Percentiles rank a stretch among this genome's conserved stretches.
Conservation (phyloP, 768 basidiomycete species). For the Boletus pseudo-olivaceus region DNA sequence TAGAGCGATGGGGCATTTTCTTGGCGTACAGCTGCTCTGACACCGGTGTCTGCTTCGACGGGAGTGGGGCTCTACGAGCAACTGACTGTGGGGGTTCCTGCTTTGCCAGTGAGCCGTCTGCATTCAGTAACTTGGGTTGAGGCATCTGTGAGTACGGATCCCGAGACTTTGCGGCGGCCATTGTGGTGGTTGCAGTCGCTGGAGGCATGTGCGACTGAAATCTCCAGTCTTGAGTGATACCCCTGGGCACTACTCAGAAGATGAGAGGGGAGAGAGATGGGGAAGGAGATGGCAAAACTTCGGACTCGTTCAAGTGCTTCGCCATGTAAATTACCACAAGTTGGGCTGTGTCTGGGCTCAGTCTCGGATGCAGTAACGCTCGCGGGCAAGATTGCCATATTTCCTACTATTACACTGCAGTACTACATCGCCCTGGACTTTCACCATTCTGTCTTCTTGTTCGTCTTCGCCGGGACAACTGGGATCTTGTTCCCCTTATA, state of each 20-base stretch:
- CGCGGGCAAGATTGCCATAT: not conserved
- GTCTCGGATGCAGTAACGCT: conserved; percentile 18
- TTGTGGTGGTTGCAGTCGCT: conserved; percentile 9
- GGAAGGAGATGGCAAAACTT: not conserved
- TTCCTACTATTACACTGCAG: not conserved
- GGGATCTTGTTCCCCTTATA: conserved; percentile 80
- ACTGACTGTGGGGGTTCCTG: conserved; percentile 13
- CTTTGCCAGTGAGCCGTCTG: conserved; percentile 10
- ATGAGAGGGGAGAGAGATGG: not conserved
- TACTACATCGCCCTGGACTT: not conserved
- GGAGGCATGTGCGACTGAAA: conserved; percentile 16
- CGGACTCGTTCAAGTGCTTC: conserved; percentile 1
- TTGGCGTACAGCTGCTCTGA: conserved; percentile 44
- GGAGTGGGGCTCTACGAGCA: conserved; percentile 17
- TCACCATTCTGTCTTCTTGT: conserved; percentile 73
- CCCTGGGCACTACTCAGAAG: not conserved
- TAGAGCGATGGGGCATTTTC: conserved; percentile 64
- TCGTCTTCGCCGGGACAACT: conserved; percentile 37
- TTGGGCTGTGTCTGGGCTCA: conserved; percentile 6
- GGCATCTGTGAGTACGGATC: conserved; percentile 12
- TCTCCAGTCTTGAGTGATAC: not conserved
- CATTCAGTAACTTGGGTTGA: conserved; percentile 11
- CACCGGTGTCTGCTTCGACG: conserved; percentile 23
- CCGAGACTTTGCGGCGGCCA: conserved; percentile 12
- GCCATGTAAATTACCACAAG: conserved; percentile 5